Percentiles rank a stretch among this genome's conserved stretches.
Conservation (phyloP, 2,329 filamentous ascomycete species). For the Fusarium domesticum region DNA sequence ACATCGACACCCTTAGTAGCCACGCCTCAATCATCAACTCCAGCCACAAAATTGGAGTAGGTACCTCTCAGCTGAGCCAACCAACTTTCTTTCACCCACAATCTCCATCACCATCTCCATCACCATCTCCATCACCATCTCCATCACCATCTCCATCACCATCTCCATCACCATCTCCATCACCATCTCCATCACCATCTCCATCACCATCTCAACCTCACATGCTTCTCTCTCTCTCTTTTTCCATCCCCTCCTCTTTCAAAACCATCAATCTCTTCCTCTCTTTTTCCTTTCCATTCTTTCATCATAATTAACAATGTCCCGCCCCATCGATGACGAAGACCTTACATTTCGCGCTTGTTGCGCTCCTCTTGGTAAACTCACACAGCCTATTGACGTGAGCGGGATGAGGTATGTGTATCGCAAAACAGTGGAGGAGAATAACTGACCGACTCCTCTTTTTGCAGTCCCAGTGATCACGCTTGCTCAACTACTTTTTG, state of each 20-base stretch:
- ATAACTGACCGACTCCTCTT: not conserved
- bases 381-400: conserved; percentile 45
- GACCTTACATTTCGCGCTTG: conserved; percentile 36
- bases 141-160: not conserved
- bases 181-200: not conserved
- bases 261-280: conserved; percentile 9
- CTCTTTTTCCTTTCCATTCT: not conserved
- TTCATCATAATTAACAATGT: not conserved
- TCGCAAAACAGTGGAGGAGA: not conserved
- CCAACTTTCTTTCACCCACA: conserved; percentile 3
- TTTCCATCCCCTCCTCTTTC: conserved; percentile 3
- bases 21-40: not conserved
- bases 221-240: not conserved
- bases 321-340: conserved; percentile 30
- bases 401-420: conserved; percentile 38
- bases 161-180: conserved; percentile 1
- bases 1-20: not conserved
- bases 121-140: not conserved
- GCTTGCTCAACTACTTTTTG: conserved; percentile 43
- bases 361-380: conserved; percentile 39
- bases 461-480: conserved; percentile 4
- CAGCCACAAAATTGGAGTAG: not conserved
- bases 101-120: not conserved
- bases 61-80: conserved; percentile 1
- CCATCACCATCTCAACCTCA: not conserved